Conservation (phyloP, 1,284 basidiomycete species). For the Ceratobasidium sp. region DNA sequence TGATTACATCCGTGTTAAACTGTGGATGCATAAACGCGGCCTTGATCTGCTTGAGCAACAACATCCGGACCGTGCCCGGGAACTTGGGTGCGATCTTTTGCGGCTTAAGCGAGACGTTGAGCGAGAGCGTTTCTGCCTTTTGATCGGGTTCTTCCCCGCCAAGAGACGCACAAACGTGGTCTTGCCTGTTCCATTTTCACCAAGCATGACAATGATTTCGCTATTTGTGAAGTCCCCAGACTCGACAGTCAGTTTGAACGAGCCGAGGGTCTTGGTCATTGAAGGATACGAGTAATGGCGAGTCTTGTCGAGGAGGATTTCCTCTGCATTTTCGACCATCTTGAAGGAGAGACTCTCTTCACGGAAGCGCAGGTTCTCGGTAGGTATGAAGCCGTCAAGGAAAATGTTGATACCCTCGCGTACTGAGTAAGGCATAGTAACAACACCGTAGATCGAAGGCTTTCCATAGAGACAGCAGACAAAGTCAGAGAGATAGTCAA, state of each 20-base stretch:
- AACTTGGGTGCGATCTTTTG: conserved; percentile 97
- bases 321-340: conserved; percentile 93
- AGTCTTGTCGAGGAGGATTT: conserved; percentile 81
- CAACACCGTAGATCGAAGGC: conserved; percentile 96
- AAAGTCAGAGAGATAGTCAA: conserved; percentile 97
- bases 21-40: conserved; percentile 94
- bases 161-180: conserved; percentile 94
- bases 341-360: conserved; percentile 94
- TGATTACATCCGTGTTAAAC: conserved; percentile 95
- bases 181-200: conserved; percentile 98
- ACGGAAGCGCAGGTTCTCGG: conserved; percentile 97
- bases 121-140: conserved; percentile 77
- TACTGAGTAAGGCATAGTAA: conserved; percentile 96
- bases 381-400: conserved; percentile 95
- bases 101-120: conserved; percentile 91
- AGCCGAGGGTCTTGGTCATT: conserved; percentile 94
- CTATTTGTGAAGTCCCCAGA: conserved; percentile 90
- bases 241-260: conserved; percentile 92
- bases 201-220: conserved; percentile 96
- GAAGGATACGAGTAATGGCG: conserved; percentile 87
- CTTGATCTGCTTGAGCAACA: conserved; percentile 93
- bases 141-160: conserved; percentile 89
- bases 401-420: conserved; percentile 99
- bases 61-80: conserved; percentile 90
- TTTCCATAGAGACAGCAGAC: conserved; percentile 97